These are phyloP conservation scores for Serpula lacrymans DNA, from an alignment of 768 basidiomycete species.

Conservation along the genomic window DNA sequence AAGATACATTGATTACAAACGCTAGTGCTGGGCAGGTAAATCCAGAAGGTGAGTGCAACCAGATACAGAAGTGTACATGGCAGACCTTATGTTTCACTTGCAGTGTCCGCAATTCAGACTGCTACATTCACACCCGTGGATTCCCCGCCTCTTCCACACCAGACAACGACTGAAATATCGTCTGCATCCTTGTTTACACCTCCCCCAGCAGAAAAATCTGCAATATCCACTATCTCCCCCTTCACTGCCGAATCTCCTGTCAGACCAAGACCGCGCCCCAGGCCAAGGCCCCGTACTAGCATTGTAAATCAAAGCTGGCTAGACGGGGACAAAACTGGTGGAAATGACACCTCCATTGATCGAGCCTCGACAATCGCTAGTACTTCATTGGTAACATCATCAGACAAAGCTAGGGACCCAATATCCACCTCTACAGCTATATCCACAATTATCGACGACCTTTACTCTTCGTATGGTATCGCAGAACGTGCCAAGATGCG, in stretches of 20 bases:
- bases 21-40: conserved; percentile 1
- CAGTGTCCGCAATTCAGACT: conserved; percentile 19
- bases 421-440: conserved; percentile 11
- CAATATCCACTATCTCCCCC: conserved; percentile 11
- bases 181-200: conserved; percentile 28
- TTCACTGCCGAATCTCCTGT: conserved; percentile 7
- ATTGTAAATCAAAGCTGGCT: conserved; percentile 9
- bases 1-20: background rate
- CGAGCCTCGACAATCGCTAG: conserved; percentile 8
- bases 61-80: too few relatives aligned
- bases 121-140: conserved; percentile 13
- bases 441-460: conserved; percentile 12
- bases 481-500: conserved; percentile 62
- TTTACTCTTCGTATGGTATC: conserved; percentile 33
- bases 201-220: background rate
- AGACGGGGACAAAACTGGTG: background rate
- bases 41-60: background rate
- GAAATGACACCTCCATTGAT: conserved; percentile 18
- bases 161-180: conserved; percentile 8
- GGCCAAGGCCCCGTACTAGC: conserved; percentile 18
- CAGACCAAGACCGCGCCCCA: conserved; percentile 26
- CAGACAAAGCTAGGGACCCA: conserved; percentile 19
- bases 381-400: conserved; percentile 5
- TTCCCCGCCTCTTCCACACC: conserved; percentile 12
- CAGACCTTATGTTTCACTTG: too few relatives aligned